A percentile compares a stretch with the other conserved stretches of the same genome.
These are phyloP conservation scores for Stentor coeruleus DNA, from an alignment of 73 alveolate species.

Conservation along the genomic window DNA sequence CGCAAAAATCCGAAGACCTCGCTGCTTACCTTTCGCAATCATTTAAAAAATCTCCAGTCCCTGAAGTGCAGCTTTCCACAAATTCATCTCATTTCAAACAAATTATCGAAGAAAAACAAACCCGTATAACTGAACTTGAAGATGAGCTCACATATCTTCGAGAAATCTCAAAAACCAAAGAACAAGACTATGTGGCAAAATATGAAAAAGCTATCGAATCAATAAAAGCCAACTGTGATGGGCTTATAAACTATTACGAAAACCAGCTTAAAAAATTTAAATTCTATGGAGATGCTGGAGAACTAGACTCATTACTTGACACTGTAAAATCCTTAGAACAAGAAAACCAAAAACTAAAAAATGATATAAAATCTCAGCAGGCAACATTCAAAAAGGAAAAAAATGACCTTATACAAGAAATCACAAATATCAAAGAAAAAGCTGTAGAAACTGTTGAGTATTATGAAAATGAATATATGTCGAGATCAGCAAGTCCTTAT, in stretches of 20 bases:
- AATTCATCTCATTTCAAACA: not conserved
- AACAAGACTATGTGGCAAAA: not conserved
- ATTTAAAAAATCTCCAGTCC: not conserved
- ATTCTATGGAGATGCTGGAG: not conserved
- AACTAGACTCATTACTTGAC: not conserved
- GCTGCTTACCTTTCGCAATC: constrained; percentile 22
- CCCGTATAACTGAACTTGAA: constrained; percentile 8
- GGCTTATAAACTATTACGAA: not conserved
- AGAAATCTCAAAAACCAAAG: constrained; percentile 1
- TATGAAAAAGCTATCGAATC: not conserved
- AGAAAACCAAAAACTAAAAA: not conserved
- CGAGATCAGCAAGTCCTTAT: too few species aligned
- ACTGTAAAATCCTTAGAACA: not conserved
- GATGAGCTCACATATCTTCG: not conserved
- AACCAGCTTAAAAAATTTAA: not conserved
- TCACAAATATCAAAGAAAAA: not conserved
- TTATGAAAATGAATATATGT: not conserved
- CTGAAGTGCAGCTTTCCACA: not conserved
- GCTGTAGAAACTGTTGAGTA: not conserved
- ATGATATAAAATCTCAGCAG: not conserved
- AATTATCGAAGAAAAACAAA: not conserved
- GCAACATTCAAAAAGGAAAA: not conserved
- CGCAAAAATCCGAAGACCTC: constrained; percentile 7
- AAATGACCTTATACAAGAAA: not conserved
- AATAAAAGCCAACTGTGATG: not conserved